phyloP scores from a whole-genome alignment of 148 eudicot species.

The Rhododendron griersonianum region DNA sequence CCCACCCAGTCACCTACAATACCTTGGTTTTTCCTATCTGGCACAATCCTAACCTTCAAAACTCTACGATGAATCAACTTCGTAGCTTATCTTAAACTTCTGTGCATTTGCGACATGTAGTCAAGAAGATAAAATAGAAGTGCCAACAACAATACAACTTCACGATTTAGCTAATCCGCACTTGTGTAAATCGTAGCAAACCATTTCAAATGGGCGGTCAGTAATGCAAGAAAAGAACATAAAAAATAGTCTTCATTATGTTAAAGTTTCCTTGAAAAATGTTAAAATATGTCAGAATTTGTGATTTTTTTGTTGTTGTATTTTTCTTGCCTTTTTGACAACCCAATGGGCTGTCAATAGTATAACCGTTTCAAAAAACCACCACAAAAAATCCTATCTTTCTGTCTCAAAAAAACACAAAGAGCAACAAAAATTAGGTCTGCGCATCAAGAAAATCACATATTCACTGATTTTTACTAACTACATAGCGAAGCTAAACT shows the following conservation, averaged over 20 bases:
- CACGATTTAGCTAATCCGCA: background rate
- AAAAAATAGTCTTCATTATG: no score
- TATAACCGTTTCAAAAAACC: background rate
- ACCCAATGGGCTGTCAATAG: background rate
- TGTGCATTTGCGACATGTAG: background rate
- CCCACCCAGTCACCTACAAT: background rate
- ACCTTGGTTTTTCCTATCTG: background rate
- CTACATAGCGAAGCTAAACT: background rate
- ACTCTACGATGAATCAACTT: background rate
- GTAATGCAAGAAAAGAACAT: background rate
- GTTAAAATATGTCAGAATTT: background rate
- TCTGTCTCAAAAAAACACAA: background rate
- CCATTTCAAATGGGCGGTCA: background rate
- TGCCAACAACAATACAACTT: no score
- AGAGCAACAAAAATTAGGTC: background rate
- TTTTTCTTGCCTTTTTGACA: background rate
- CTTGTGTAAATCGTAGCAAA: background rate
- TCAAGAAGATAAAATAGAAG: background rate
- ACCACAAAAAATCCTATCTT: background rate
- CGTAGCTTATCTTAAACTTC: background rate
- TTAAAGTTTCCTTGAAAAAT: no score
- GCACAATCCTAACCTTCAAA: background rate
- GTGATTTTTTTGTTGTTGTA: no score
- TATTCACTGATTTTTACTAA: background rate
- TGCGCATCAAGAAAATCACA: background rate